Evolutionary conservation across 495 filamentous ascomycete genomes (phyloP).

Genomic region (Podospora australis): DNA sequence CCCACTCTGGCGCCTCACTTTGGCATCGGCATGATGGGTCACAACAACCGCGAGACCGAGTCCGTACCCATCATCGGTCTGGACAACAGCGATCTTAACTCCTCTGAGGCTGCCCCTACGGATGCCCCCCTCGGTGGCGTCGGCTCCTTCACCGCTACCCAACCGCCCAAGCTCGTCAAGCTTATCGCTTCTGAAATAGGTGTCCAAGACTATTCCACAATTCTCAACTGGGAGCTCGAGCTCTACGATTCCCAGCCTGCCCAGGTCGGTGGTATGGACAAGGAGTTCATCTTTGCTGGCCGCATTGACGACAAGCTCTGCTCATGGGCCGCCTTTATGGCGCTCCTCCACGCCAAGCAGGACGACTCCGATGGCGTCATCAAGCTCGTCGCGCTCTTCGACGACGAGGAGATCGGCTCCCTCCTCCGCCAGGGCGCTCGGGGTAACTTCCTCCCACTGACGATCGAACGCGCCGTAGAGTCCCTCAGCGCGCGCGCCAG

Average conservation of each 20-base stretch:
- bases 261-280: slow-evolving; percentile 75
- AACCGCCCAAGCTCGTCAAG: slow-evolving; percentile 77
- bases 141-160: slow-evolving; percentile 68
- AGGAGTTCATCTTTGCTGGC: slow-evolving; percentile 91
- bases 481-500: slow-evolving; percentile 40
- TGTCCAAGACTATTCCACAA: slow-evolving; percentile 60
- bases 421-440: slow-evolving; percentile 82
- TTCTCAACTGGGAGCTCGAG: slow-evolving; percentile 97
- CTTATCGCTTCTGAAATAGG: slow-evolving; percentile 69
- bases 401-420: slow-evolving; percentile 94
- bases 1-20: slow-evolving; percentile 94
- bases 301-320: slow-evolving; percentile 97
- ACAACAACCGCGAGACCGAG: slow-evolving; percentile 85
- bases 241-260: slow-evolving; percentile 89
- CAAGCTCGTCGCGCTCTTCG: slow-evolving; percentile 84
- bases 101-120: slow-evolving; percentile 22
- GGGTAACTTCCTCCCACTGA: slow-evolving; percentile 75
- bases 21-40: slow-evolving; percentile 66
- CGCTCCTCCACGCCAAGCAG: slow-evolving; percentile 61
- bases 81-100: slow-evolving; percentile 58
- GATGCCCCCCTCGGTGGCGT: slow-evolving; percentile 34
- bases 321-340: slow-evolving; percentile 85
- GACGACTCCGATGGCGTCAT: slow-evolving; percentile 52
- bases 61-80: slow-evolving; percentile 91
- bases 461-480: slow-evolving; percentile 75